Base-by-base conservation (phyloP, 441 rosid species). In the Erodium moschatum region DNA sequence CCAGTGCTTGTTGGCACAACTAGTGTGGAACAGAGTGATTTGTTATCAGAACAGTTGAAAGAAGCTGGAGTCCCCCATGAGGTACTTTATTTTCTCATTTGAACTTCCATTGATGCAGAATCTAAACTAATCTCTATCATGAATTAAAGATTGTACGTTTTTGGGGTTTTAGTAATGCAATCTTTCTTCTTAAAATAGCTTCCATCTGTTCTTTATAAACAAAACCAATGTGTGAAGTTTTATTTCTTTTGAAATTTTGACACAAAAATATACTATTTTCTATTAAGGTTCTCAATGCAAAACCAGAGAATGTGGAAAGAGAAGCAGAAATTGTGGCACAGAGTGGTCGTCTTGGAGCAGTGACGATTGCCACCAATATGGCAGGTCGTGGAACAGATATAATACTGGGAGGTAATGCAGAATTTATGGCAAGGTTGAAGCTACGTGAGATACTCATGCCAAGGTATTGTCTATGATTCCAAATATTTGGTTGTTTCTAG, bases 281-380 rank as follows among this genome's bases (percentile, higher is more conserved):
- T 70, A 66, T 63, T 40, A 82, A 93, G 98, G 96, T 93, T 71
- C 97, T 93, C 74, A 93, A 93, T 81, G 98, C 98, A 50, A 93
- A 93, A 81, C 98, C 98, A 38, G 97, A 93, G 81, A 93, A 93
- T 82, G 98, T 93, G 76, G 98, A 93, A 83, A 87, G 98, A 81
- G 98, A 93, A 87, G 98, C 98, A 56, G 98, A 93, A 83, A 93
- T 93, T 76, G 98, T 93, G 73, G 97, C 96, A 58, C 98, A 93
- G 78, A 93, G 98, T 73, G 98, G 98, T 69, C 98, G 98, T 80
- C 82, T 85, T 67, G 97, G 95, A 70, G 96, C 96, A 15, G 98
- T 93, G 68, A 93, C 97, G 67, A 93, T 93, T 75, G 98, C 98
- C 68, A 93, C 98, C 71, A 90, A 93, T 75, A 93, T 90, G 98